Evolutionary conservation across 2,329 filamentous ascomycete species (phyloP).

Genomic region (Verticillium dahliae): DNA sequence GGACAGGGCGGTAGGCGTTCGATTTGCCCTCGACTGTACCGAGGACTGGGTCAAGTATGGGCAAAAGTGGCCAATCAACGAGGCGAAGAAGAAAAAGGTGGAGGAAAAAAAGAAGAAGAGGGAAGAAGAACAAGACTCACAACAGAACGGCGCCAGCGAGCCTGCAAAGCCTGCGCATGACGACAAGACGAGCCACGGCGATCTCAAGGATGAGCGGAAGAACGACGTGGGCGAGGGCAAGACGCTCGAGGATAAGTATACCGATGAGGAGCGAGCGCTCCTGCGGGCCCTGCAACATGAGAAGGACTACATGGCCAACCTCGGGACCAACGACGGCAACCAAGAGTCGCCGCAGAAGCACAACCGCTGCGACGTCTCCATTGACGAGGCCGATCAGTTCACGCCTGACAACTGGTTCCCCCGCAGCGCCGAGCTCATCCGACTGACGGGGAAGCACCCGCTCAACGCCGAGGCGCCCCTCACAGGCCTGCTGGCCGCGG

Average conservation of each 20-base stretch:
- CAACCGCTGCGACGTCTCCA: constrained; percentile 12
- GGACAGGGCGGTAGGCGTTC: constrained; percentile 37
- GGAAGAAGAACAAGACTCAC: background rate
- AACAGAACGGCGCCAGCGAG: background rate
- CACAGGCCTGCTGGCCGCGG: constrained; percentile 32
- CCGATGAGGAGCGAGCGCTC: constrained; percentile 33
- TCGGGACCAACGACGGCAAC: constrained; percentile 31
- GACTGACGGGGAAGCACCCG: constrained; percentile 45
- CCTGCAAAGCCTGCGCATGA: background rate
- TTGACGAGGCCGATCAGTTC: constrained; percentile 39
- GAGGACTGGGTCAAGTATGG: constrained; percentile 42
- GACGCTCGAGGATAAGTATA: constrained; percentile 15
- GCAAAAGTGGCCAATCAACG: constrained; percentile 41
- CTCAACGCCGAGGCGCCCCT: constrained; percentile 42
- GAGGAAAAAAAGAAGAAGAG: constrained; percentile 13
- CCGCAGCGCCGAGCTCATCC: constrained; percentile 35
- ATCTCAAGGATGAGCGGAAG: constrained; percentile 13
- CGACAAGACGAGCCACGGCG: background rate
- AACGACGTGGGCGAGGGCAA: constrained; percentile 11
- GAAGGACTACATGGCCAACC: constrained; percentile 28
- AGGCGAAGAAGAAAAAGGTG: constrained; percentile 20
- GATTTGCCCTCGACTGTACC: constrained; percentile 39
- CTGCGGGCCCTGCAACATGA: constrained; percentile 34
- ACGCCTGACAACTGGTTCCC: constrained; percentile 48
- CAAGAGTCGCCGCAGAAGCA: constrained; percentile 11